phyloP scores from a whole-genome alignment of 331 rosid genomes.

The Arachis monticola region DNA sequence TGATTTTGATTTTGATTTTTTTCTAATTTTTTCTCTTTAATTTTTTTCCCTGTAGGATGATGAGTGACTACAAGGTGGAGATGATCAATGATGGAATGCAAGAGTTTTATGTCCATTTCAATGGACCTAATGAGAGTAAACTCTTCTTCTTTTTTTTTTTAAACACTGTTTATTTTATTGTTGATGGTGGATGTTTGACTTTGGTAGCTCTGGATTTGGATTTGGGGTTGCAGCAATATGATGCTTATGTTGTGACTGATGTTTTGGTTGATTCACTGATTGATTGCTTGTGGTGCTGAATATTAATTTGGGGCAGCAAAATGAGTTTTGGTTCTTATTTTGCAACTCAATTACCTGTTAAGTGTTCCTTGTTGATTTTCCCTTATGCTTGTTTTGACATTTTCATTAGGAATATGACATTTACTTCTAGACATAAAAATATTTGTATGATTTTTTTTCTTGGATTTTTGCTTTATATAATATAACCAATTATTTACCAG shows the following conservation, averaged over 20 bases:
- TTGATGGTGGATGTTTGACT: conserved; percentile 43
- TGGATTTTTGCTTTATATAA: not conserved
- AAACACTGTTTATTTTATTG: conserved; percentile 19
- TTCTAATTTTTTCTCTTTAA: not conserved
- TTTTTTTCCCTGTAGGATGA: conserved; percentile 48
- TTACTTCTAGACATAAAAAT: conserved; percentile 3
- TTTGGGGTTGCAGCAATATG: conserved; percentile 32
- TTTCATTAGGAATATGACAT: conserved; percentile 32
- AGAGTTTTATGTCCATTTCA: conserved; percentile 66
- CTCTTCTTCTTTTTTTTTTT: conserved; percentile 11
- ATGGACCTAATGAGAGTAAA: conserved; percentile 61
- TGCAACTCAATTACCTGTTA: conserved; percentile 19
- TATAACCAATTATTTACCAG: not conserved
- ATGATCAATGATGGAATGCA: conserved; percentile 76
- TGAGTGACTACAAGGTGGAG: conserved; percentile 72
- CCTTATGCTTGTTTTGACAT: conserved; percentile 24
- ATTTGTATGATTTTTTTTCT: not conserved
- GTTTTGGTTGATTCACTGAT: conserved; percentile 8
- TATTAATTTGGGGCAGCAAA: conserved; percentile 21
- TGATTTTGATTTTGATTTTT: conserved; percentile 23
- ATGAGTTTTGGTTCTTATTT: conserved; percentile 18
- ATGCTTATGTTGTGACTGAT: conserved; percentile 10
- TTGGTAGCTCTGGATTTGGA: conserved; percentile 43
- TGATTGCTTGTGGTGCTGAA: conserved; percentile 23
- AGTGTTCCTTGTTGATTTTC: conserved; percentile 41